Evolutionary conservation across 1,284 basidiomycete species (phyloP), one percentile per base, ranked within the genome.

Genomic region (Cryptococcus sp.): DNA sequence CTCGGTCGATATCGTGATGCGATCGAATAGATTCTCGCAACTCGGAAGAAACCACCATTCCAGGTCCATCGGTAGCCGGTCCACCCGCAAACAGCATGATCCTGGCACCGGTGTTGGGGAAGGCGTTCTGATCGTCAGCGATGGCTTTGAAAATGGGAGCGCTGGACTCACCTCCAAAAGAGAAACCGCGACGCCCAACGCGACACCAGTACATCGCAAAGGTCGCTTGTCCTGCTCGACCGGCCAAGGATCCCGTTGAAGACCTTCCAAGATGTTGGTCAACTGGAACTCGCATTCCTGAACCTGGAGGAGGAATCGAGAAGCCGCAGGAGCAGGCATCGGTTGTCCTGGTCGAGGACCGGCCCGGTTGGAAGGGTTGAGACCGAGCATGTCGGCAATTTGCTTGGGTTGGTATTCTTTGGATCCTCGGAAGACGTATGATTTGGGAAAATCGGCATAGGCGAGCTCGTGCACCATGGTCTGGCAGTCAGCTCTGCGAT

Each of bases 391-490:
- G 65, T 97, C 94, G 74, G 93, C 89, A 62, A 98, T 97, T 63
- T 93, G 89, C 77, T 98, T 98, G 50, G 91, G 85, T 49, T 85
- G 77, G 72, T 98, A 98, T 67, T 99, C 95, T 75, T 98, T 99
- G n/a, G 87, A 88, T 45, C 95, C 95, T 32, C 94, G 86, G 83
- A 99, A 99, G 54, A 98, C 94, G 73, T 94, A 98, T 5, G 92
- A 93, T 75, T 98, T 98, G 75, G 84, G 90, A 77, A 93, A 98
- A 68, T 93, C 87, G 2, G 85, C 82, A 68, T 97, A 98, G 26
- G 93, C 92, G 43, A 98, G 86, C 75, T 99, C 95, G 73, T 99
- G 94, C 1, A 99, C 92, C 85, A 97, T 93, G 6, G 94, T 82
- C 90, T 94, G 59, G 28, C 6, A 21, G 28, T 16, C 14, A 38